A percentile compares a stretch with the other conserved stretches of the same genome.
phyloP scores from a whole-genome alignment of 192 early-diverging fungal genomes.

The Coemansia sp. region DNA sequence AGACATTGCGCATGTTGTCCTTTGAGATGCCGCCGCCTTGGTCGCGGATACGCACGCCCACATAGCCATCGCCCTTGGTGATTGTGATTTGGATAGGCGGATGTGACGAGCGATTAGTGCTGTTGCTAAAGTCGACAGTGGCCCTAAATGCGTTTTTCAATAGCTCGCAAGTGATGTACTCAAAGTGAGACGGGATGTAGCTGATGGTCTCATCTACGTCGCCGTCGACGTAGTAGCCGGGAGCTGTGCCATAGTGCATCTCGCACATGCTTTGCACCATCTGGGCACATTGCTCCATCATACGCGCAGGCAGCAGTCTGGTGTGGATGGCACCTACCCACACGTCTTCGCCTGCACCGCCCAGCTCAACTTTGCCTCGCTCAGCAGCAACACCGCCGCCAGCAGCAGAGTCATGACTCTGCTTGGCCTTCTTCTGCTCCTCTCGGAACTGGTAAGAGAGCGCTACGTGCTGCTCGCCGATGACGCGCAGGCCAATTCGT shows the following conservation, averaged over 20 bases:
- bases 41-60: slow-evolving; percentile 86
- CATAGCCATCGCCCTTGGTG: slow-evolving; percentile 72
- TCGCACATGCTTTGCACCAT: slow-evolving; percentile 88
- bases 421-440: slow-evolving; percentile 19
- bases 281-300: slow-evolving; percentile 69
- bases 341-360: slow-evolving; percentile 30
- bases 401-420: neutral
- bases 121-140: slow-evolving; percentile 72
- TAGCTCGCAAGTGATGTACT: slow-evolving; percentile 91
- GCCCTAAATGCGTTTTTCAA: slow-evolving; percentile 90
- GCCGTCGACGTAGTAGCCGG: slow-evolving; percentile 68
- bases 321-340: slow-evolving; percentile 91
- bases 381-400: neutral
- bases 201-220: slow-evolving; percentile 50
- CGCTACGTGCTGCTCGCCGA: slow-evolving; percentile 90
- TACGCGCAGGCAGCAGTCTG: slow-evolving; percentile 62
- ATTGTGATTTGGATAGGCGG: slow-evolving; percentile 89
- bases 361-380: neutral
- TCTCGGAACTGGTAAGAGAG: slow-evolving; percentile 62
- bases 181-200: slow-evolving; percentile 91
- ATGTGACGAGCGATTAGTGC: slow-evolving; percentile 50
- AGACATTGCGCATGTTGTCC: slow-evolving; percentile 75
- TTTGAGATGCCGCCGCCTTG: slow-evolving; percentile 88
- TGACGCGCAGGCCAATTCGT: slow-evolving; percentile 87
- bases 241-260: slow-evolving; percentile 84